Conservation (phyloP, 2,329 filamentous ascomycete species). For the Dendryphion nanum region DNA sequence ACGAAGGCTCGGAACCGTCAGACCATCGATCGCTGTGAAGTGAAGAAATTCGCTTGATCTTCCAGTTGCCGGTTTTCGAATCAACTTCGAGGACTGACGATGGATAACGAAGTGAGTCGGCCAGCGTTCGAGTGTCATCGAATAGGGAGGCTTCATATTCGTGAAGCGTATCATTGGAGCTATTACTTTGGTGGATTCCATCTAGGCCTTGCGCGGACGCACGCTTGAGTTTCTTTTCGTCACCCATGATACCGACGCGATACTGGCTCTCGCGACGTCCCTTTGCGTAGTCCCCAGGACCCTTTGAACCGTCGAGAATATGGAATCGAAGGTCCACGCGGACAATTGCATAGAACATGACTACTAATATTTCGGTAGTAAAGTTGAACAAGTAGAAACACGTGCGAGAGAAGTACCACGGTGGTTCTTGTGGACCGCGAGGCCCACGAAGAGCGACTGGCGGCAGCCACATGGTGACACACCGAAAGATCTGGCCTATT, state of each 20-base stretch:
- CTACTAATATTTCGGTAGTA: conserved; percentile 67
- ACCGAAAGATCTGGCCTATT: conserved; percentile 69
- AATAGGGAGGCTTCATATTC: conserved; percentile 29
- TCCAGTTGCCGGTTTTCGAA: conserved; percentile 29
- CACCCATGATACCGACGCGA: conserved; percentile 17
- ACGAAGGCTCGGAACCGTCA: conserved; percentile 6
- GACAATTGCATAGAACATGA: conserved; percentile 63
- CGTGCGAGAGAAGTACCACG: conserved; percentile 70
- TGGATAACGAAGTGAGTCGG: conserved; percentile 32
- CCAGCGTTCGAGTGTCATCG: conserved; percentile 30
- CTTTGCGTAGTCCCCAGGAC: conserved; percentile 30
- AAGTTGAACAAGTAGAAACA: conserved; percentile 84
- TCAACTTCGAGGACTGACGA: conserved; percentile 33
- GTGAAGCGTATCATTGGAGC: conserved; percentile 27
- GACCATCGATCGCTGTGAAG: conserved; percentile 10
- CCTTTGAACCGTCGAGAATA: conserved; percentile 67
- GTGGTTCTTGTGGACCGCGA: conserved; percentile 43
- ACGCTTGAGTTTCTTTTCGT: conserved; percentile 23
- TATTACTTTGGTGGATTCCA: conserved; percentile 8
- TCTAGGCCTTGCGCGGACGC: conserved; percentile 1
- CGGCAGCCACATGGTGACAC: conserved; percentile 57
- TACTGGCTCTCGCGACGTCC: conserved; percentile 14
- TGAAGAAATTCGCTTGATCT: conserved; percentile 29
- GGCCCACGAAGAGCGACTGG: conserved; percentile 44
- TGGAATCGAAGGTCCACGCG: conserved; percentile 77